phyloP scores from a whole-genome alignment of 768 basidiomycete species.

The Crassisporium funariophilum region DNA sequence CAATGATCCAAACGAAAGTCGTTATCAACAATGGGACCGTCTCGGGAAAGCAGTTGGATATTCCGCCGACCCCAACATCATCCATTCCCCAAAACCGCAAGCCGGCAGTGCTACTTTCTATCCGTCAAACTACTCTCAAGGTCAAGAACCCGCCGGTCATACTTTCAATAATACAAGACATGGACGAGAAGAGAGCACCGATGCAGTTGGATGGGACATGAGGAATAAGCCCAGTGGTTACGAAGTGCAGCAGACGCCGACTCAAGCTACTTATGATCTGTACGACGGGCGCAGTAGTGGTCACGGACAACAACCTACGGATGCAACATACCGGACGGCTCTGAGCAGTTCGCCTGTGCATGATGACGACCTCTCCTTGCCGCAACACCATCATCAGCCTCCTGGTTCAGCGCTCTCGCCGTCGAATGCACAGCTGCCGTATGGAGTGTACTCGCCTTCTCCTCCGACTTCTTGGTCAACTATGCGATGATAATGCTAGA shows the following conservation, averaged over 20 bases:
- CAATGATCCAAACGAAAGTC: constrained; percentile 25
- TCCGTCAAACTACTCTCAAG: constrained; percentile 9
- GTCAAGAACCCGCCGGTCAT: constrained; percentile 14
- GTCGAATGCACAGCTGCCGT: too few relatives aligned
- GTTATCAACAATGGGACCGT: constrained; percentile 55
- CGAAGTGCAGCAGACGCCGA: constrained; percentile 18
- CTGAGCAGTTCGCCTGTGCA: constrained; percentile 18
- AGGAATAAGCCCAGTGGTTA: constrained; percentile 5
- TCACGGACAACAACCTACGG: constrained; percentile 24
- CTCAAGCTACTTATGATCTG: constrained; percentile 17
- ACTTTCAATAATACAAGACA: constrained; percentile 2
- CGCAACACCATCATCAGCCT: not conserved
- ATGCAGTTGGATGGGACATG: constrained; percentile 37
- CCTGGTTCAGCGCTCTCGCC: too few relatives aligned
- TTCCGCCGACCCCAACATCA: constrained; percentile 43
- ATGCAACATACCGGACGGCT: constrained; percentile 25
- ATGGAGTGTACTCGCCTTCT: too few relatives aligned
- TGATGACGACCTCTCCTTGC: not conserved
- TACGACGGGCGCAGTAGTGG: constrained; percentile 6
- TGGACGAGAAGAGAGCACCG: constrained; percentile 27
- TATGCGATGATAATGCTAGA: too few relatives aligned
- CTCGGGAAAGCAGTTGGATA: constrained; percentile 52
- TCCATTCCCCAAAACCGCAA: constrained; percentile 52
- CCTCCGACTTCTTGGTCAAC: too few relatives aligned
- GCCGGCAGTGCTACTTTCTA: constrained; percentile 8